Evolutionary conservation across 1,139 yeast genomes (phyloP).

Genomic region (Fermentozyma sake): DNA sequence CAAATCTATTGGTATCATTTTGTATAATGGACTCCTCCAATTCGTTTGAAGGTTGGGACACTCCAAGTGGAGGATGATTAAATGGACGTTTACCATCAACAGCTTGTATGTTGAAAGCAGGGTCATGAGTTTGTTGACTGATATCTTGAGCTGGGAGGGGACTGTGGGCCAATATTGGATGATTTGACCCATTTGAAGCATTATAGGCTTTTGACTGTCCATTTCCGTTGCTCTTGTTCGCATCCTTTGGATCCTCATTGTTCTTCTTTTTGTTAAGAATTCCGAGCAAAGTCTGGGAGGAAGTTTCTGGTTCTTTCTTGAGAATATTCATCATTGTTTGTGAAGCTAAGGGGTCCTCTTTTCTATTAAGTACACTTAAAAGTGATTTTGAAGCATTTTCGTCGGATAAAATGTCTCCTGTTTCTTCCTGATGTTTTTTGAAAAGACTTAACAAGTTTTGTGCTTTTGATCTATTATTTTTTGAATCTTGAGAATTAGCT

Average conservation of each 20-base stretch:
- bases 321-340: slow-evolving; percentile 8
- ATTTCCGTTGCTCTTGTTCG: background rate
- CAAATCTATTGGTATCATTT: slow-evolving; percentile 7
- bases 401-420: slow-evolving; percentile 1
- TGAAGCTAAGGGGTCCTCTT: slow-evolving; percentile 2
- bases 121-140: too few relatives aligned
- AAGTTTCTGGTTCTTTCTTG: slow-evolving; percentile 6
- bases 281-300: slow-evolving; percentile 18
- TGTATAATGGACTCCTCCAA: slow-evolving; percentile 21
- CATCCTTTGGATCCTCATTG: background rate
- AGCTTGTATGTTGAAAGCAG: too few relatives aligned
- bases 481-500: slow-evolving; percentile 12
- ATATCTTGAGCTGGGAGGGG: too few relatives aligned
- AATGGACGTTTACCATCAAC: too few relatives aligned
- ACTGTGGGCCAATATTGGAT: too few relatives aligned
- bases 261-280: slow-evolving; percentile 14
- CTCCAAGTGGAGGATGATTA: too few relatives aligned
- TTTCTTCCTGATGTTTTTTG: slow-evolving; percentile 10
- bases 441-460: slow-evolving; percentile 37
- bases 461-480: slow-evolving; percentile 33
- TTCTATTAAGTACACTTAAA: slow-evolving; percentile 9
- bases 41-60: slow-evolving; percentile 26
- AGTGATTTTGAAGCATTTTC: slow-evolving; percentile 5
- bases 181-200: background rate
- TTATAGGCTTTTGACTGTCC: background rate